phyloP scores from a whole-genome alignment of 23 red algal species.

The Gracilaria domingensis region DNA sequence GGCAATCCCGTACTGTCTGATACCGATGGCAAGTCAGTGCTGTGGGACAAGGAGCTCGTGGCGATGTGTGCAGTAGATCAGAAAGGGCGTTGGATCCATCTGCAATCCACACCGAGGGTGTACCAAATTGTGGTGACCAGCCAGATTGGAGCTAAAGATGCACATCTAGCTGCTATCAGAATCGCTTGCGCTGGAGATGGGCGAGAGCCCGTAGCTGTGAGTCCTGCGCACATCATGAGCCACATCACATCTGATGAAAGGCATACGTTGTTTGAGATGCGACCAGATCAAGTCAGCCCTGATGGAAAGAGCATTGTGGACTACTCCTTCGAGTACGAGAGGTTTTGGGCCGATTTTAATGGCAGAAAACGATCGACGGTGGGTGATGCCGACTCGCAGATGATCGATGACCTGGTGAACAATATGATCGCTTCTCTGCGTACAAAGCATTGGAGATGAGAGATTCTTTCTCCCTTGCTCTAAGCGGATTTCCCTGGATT shows the following conservation, averaged over 20 bases:
- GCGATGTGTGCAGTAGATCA: constrained; percentile 2
- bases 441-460: neutral
- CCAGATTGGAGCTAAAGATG: constrained; percentile 7
- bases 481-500: too few relatives aligned
- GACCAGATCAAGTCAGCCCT: constrained; percentile 27
- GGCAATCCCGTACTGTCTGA: neutral
- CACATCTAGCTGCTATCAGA: constrained; percentile 21
- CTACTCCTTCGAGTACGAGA: constrained; percentile 39
- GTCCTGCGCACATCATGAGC: neutral
- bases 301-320: constrained; percentile 17
- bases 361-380: neutral
- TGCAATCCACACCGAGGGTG: neutral
- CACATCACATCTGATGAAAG: neutral
- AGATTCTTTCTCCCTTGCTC: too few relatives aligned
- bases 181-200: neutral
- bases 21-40: neutral
- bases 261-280: constrained; percentile 9
- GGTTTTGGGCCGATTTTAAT: constrained; percentile 14
- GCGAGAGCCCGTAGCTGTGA: constrained; percentile 8
- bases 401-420: neutral
- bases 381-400: neutral
- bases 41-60: neutral
- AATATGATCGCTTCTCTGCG: neutral
- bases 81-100: neutral
- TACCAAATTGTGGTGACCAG: constrained; percentile 35